These are phyloP conservation scores for Trichophyton verrucosum DNA, from an alignment of 2,329 filamentous ascomycete species.

Conservation along the genomic window DNA sequence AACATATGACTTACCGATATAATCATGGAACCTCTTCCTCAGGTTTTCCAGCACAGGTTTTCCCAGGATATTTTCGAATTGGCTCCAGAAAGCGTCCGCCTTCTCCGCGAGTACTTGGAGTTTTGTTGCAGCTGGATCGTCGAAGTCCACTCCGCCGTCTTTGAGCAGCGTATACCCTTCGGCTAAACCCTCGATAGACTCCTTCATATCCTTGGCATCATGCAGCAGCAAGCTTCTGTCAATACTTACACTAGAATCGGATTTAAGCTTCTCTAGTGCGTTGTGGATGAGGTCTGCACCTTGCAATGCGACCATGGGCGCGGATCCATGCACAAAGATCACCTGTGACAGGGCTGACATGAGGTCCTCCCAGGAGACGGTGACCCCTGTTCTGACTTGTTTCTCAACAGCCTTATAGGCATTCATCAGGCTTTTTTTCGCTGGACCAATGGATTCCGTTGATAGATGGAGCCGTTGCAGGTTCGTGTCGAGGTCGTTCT, in stretches of 20 bases:
- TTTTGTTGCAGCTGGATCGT: neutral
- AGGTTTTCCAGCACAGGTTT: neutral
- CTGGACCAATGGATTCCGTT: neutral
- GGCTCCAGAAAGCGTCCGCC: neutral
- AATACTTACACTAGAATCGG: neutral
- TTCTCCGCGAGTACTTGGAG: neutral
- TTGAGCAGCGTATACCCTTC: neutral
- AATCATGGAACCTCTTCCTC: neutral
- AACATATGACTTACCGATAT: neutral
- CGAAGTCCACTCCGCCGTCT: neutral
- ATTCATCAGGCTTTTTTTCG: neutral
- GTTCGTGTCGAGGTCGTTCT: neutral
- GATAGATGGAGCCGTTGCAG: neutral
- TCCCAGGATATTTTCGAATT: neutral
- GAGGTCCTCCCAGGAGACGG: neutral
- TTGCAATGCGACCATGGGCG: neutral
- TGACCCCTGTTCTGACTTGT: neutral
- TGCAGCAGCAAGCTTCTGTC: neutral
- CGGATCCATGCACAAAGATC: neutral
- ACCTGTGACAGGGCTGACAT: neutral
- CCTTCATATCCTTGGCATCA: neutral
- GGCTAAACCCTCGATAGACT: neutral
- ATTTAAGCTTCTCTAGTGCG: neutral
- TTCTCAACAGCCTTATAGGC: neutral
- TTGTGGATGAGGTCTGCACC: neutral